phyloP scores from a whole-genome alignment of 1,284 basidiomycete species.

The Papiliotrema nemorosa region DNA sequence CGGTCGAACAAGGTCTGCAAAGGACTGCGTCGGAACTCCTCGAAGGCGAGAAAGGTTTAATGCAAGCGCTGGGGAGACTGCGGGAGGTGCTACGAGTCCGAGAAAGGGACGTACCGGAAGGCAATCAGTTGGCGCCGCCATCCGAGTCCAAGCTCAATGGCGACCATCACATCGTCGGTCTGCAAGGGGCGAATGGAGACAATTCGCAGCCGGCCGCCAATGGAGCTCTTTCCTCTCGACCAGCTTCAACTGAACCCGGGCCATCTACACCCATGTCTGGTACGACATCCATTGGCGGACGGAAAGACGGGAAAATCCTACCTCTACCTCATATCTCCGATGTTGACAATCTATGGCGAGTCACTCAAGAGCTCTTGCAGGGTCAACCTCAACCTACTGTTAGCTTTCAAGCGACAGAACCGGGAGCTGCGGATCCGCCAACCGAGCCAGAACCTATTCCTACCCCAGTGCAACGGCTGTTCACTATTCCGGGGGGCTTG shows the following conservation, averaged over 20 bases:
- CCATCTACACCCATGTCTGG: not conserved
- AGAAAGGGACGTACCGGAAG: conserved; percentile 32
- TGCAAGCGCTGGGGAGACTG: conserved; percentile 44
- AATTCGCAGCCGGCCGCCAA: not conserved
- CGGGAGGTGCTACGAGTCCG: conserved; percentile 39
- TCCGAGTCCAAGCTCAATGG: not conserved
- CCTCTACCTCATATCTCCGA: conserved; percentile 41
- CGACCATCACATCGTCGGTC: conserved; percentile 4
- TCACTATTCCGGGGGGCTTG: conserved; percentile 43
- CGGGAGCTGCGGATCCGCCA: conserved; percentile 17
- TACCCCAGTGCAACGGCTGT: conserved; percentile 45
- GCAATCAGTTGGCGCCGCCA: not conserved
- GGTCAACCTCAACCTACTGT: conserved; percentile 24
- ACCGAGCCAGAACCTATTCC: conserved; percentile 15
- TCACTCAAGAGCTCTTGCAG: conserved; percentile 39
- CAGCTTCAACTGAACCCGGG: not conserved
- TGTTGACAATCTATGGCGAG: conserved; percentile 45
- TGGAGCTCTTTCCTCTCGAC: not conserved
- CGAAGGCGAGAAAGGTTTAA: conserved; percentile 47
- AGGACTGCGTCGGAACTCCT: conserved; percentile 47
- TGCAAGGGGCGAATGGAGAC: conserved; percentile 6
- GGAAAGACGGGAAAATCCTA: conserved; percentile 18
- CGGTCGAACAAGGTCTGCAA: conserved; percentile 46
- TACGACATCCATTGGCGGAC: not conserved
- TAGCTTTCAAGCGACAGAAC: conserved; percentile 24